These are phyloP conservation scores for Phytophthora kernoviae DNA, from an alignment of 352 stramenopile genomes.

Conservation along the genomic window DNA sequence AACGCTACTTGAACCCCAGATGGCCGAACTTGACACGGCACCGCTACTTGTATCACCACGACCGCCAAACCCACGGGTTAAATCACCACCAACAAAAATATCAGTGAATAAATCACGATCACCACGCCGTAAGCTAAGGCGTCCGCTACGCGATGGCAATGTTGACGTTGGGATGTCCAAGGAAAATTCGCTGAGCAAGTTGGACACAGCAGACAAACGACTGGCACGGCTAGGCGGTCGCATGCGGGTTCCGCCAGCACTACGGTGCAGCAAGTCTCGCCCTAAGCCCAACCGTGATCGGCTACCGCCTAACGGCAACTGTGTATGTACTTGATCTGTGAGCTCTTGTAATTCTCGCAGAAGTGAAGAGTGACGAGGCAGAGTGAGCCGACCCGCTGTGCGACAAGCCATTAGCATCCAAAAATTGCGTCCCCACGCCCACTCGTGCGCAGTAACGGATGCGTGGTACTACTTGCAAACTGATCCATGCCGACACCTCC, in stretches of 20 bases:
- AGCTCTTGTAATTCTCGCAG: constrained; percentile 78
- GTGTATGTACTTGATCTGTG: constrained; percentile 77
- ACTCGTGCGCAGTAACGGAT: constrained; percentile 51
- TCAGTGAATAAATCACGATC: constrained; percentile 60
- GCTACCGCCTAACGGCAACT: constrained; percentile 43
- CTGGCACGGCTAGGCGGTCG: constrained; percentile 68
- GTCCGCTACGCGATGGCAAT: constrained; percentile 35
- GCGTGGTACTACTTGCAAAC: constrained; percentile 21
- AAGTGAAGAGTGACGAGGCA: constrained; percentile 73
- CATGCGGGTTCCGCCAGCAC: constrained; percentile 34
- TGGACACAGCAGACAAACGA: constrained; percentile 70
- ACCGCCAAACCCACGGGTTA: constrained; percentile 40
- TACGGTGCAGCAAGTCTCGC: constrained; percentile 53
- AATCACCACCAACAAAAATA: constrained; percentile 40
- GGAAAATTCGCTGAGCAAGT: constrained; percentile 84
- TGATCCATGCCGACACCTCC: constrained; percentile 15
- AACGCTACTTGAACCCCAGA: constrained; percentile 42
- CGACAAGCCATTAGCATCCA: constrained; percentile 35
- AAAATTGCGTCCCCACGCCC: constrained; percentile 41
- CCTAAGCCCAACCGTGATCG: constrained; percentile 39
- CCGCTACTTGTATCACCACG: constrained; percentile 38
- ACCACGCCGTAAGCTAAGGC: constrained; percentile 46
- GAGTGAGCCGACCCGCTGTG: constrained; percentile 37
- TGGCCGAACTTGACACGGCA: constrained; percentile 18
- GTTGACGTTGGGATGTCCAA: constrained; percentile 67